Evolutionary conservation across 2,329 filamentous ascomycete species (phyloP), one percentile per base, ranked within the genome.

Genomic region (Epichloe coenophiala): DNA sequence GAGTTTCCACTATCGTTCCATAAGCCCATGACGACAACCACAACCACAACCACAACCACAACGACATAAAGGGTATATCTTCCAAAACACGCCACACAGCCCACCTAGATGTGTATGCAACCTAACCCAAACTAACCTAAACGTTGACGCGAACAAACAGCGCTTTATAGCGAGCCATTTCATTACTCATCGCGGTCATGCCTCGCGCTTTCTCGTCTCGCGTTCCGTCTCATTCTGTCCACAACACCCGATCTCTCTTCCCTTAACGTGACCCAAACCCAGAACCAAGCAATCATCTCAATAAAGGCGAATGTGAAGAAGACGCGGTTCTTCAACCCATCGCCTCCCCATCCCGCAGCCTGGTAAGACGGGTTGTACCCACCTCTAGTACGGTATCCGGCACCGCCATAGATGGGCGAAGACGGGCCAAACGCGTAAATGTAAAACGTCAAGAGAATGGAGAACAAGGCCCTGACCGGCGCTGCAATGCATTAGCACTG

Each of bases 251-350:
- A 56, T n/a, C 69, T 61, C 70, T 88, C 84, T 60, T 88, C 84
- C 48, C 80, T 72, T 58, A 88, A 65, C 4, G 80, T 84, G 33
- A 83, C 74, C 74, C 81, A 88, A 23, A 80, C 81, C 89, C 89
- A 95, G 66, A 95, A 89, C 88, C 89, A 95, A 54, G 78, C 77
- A 57, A 88, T 73, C 64, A 88, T 79, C 71, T 96, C 90, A 61
- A 95, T 62, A 60, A 95, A 93, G 8, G 81, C 81, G 67, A 88
- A 93, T 0, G 85, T 82, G 63, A 96, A 94, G 40, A 95, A 80
- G 40, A 95, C 71, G 47, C 88, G 79, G 63, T 94, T 95, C 71
- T 90, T 88, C 59, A 95, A 67, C 23, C 78, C 77, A 55, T 89
- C 83, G 47, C 80, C 73, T 55, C 68, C 81, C 75, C 66, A 76